These are phyloP conservation scores for Coprinellus micaceus DNA, from an alignment of 768 basidiomycete genomes.

Conservation along the genomic window DNA sequence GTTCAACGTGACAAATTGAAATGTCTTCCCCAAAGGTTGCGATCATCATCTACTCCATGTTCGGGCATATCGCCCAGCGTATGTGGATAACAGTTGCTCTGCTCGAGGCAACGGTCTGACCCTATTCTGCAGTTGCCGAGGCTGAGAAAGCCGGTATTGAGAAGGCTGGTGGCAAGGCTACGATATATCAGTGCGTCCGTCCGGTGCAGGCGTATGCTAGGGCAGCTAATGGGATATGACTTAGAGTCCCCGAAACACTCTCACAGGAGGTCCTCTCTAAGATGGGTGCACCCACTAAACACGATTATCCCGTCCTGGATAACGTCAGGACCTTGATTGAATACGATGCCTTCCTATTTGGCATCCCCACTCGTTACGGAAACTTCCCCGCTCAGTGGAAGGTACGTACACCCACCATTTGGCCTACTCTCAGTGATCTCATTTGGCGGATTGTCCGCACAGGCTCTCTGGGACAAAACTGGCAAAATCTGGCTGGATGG, in stretches of 20 bases:
- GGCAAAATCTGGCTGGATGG: constrained; percentile 62
- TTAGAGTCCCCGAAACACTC: constrained; percentile 77
- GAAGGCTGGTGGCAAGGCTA: constrained; percentile 46
- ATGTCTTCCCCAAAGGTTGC: constrained; percentile 58
- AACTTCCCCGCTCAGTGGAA: constrained; percentile 64
- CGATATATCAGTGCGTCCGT: constrained; percentile 54
- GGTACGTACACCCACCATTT: constrained; percentile 11
- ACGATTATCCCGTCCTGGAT: constrained; percentile 53
- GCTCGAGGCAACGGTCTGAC: not conserved
- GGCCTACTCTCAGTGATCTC: not conserved
- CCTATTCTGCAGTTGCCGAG: constrained; percentile 51
- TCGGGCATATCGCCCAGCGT: constrained; percentile 71
- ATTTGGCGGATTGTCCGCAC: not conserved
- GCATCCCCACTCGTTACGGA: constrained; percentile 73
- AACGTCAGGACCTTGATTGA: constrained; percentile 43
- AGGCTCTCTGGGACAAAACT: constrained; percentile 76
- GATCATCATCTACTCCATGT: constrained; percentile 72
- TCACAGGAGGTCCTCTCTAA: constrained; percentile 50
- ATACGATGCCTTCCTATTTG: constrained; percentile 66
- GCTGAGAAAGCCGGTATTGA: constrained; percentile 45
- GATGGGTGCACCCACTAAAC: constrained; percentile 61
- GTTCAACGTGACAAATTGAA: too few relatives aligned
- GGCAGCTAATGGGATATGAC: not conserved
- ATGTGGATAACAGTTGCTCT: constrained; percentile 21
- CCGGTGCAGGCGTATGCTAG: not conserved